Conservation (phyloP, 1,284 basidiomycete genomes). For the Apiotrichum laibachii region DNA sequence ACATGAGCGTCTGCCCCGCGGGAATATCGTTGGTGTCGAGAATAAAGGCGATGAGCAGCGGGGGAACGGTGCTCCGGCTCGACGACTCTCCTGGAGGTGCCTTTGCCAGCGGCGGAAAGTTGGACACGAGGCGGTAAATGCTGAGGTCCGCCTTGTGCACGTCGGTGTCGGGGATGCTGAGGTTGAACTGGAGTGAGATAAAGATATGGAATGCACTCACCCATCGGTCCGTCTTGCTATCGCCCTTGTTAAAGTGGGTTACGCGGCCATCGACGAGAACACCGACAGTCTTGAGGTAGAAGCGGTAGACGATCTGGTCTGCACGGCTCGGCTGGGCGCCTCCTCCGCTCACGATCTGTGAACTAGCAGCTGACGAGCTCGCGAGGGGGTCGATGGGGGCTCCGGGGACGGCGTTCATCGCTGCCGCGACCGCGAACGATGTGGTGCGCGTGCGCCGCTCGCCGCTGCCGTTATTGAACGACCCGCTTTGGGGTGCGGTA, state of each 20-base stretch:
- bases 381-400: conserved; percentile 8
- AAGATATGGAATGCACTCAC: conserved; percentile 23
- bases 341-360: conserved; percentile 16
- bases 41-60: conserved; percentile 48
- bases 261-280: conserved; percentile 46
- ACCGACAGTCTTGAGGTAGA: conserved; percentile 49
- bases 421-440: background rate
- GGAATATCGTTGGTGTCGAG: conserved; percentile 48
- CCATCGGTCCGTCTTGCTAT: conserved; percentile 49
- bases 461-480: no score
- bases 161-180: conserved; percentile 44
- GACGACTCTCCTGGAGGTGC: conserved; percentile 9
- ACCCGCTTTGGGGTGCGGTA: background rate
- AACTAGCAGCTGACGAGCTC: conserved; percentile 25
- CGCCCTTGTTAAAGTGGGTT: conserved; percentile 38
- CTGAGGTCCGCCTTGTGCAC: conserved; percentile 44
- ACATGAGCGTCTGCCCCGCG: conserved; percentile 40
- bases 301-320: conserved; percentile 49
- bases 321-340: conserved; percentile 19
- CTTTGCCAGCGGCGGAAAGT: conserved; percentile 19
- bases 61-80: conserved; percentile 36
- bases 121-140: conserved; percentile 42
- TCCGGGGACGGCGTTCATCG: background rate
- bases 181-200: conserved; percentile 40
- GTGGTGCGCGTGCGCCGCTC: background rate